Base-by-base conservation (phyloP, 129 eudicot species). In the Solidago caesia region DNA sequence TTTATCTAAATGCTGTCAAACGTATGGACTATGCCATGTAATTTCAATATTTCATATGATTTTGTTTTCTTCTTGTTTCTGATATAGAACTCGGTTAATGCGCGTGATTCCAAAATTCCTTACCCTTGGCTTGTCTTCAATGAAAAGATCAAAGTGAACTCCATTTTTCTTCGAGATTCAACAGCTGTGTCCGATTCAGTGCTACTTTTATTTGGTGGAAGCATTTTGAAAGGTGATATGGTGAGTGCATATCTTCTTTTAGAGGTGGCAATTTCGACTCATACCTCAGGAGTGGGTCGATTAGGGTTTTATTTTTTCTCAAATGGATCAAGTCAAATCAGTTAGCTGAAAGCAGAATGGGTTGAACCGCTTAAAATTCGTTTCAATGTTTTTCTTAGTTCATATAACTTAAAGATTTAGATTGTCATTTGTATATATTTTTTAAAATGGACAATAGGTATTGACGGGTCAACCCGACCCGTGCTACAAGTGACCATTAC, bases 81-180 rank as follows among this genome's bases (percentile, higher is more conserved):
- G 33, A 43, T 44, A 57, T 66, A 94, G 98, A 90, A 90, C 82
- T 94, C 98, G n/a, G 92, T 86, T 52, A 94, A 88, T 81, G 92
- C 98, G 59, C 96, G 96, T 21, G 87, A 88, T 80, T 76, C 92
- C 47, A 85, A 64, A 43, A 90, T 94, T 62, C 96, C 97, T 4
- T 94, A 79, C 81, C 98, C 98, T 48, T 94, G 98, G 98, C 79
- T 94, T 57, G 96, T 87, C 72, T 94, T 90, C 85, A 94, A 94
- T 80, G 98, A 94, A 61, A 94, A 94, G 81, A 88, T 94, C 77
- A 94, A 94, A 82, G 96, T 94, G 27, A 94, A 88, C 86, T 90
- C 96, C 25, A 85, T 94, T 70, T 94, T 86, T 74, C 89, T 94
- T 79, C 87, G 97, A 55, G 98, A 94, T 81, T 86, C 98, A 61